phyloP scores from a whole-genome alignment of 2,329 filamentous ascomycete genomes.

The Aspergillus proliferans region DNA sequence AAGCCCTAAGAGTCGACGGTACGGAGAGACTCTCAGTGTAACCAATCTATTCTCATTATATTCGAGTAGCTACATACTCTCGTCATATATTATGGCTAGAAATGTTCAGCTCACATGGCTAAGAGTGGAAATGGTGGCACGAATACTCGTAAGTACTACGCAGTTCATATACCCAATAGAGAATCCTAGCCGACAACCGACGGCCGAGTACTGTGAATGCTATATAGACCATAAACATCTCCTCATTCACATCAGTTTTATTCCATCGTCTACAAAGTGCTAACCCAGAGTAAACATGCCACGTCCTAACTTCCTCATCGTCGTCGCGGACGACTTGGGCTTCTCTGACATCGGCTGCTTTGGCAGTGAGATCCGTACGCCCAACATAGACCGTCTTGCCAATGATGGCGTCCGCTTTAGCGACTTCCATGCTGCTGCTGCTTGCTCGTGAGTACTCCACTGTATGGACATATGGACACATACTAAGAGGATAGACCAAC shows the following conservation, averaged over 20 bases:
- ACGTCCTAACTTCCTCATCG: conserved; percentile 55
- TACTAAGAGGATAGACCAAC: conserved; percentile 40
- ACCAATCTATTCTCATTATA: neutral
- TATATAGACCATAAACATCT: neutral
- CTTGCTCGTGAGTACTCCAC: conserved; percentile 45
- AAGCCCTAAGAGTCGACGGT: too few relatives aligned
- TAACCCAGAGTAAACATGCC: conserved; percentile 10
- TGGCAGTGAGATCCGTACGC: conserved; percentile 56
- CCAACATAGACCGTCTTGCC: conserved; percentile 52
- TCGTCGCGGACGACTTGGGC: conserved; percentile 55
- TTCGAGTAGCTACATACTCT: neutral
- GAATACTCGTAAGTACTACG: neutral
- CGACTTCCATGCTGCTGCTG: conserved; percentile 59
- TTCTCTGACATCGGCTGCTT: conserved; percentile 56
- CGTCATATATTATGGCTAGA: neutral
- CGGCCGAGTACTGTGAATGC: conserved; percentile 4
- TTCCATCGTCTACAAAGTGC: neutral
- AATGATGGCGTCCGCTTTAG: conserved; percentile 53
- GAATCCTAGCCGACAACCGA: conserved; percentile 12
- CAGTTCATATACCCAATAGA: neutral
- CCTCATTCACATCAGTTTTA: neutral
- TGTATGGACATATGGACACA: neutral
- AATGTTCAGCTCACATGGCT: neutral
- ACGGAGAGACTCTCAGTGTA: too few relatives aligned
- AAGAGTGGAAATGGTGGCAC: neutral